phyloP scores from a whole-genome alignment of 176 grass and related monocot genomes.

The Carex littledalei region DNA sequence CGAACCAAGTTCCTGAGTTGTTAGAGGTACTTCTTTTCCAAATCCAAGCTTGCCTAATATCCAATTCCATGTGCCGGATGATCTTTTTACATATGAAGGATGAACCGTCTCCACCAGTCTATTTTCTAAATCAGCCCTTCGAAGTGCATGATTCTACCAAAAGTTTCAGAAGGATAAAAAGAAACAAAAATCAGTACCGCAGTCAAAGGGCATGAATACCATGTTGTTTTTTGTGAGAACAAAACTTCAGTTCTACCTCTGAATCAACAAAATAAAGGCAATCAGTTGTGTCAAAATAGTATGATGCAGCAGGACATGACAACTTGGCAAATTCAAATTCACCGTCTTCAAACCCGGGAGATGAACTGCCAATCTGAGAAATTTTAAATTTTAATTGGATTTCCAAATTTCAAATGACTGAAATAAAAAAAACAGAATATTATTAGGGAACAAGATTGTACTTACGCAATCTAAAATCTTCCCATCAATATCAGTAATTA shows the following conservation, averaged over 20 bases:
- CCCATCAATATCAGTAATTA: slow-evolving; percentile 56
- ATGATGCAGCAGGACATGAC: slow-evolving; percentile 64
- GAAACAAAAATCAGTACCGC: background rate
- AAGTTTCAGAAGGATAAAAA: background rate
- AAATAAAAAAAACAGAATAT: slow-evolving; percentile 7
- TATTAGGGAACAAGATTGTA: background rate
- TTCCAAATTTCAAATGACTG: no score
- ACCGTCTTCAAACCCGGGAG: slow-evolving; percentile 81
- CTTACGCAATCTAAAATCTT: slow-evolving; percentile 83
- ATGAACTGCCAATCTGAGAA: slow-evolving; percentile 69
- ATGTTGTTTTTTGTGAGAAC: slow-evolving; percentile 8
- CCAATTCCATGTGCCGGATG: slow-evolving; percentile 62
- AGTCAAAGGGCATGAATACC: background rate
- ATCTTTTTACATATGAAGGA: slow-evolving; percentile 42
- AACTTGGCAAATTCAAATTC: slow-evolving; percentile 94
- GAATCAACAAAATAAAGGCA: slow-evolving; percentile 92
- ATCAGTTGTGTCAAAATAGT: slow-evolving; percentile 58
- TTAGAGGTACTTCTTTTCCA: slow-evolving; percentile 38
- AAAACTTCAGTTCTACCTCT: slow-evolving; percentile 46
- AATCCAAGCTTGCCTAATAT: slow-evolving; percentile 76
- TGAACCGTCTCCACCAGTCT: slow-evolving; percentile 74
- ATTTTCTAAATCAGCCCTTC: slow-evolving; percentile 72
- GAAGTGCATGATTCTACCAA: slow-evolving; percentile 69
- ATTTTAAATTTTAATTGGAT: slow-evolving; percentile 11
- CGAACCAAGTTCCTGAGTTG: slow-evolving; percentile 33